Conservation (phyloP, 768 basidiomycete genomes). For the Melanogaster broomeanus region DNA sequence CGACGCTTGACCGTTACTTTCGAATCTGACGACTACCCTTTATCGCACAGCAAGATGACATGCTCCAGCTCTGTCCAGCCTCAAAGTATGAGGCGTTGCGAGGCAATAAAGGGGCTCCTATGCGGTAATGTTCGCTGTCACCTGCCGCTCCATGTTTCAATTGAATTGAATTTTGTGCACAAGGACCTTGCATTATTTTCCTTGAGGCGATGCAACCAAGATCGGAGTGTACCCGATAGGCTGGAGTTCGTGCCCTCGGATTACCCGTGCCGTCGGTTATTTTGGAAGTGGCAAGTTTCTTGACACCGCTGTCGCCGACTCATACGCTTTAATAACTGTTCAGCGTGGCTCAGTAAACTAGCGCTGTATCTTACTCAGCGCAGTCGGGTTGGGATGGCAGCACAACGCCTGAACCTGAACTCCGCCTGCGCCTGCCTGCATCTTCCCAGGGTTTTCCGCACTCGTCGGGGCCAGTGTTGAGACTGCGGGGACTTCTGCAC, state of each 20-base stretch:
- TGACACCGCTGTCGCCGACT: conserved; percentile 4
- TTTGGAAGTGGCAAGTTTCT: not conserved
- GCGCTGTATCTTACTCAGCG: conserved; percentile 3
- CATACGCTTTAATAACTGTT: not conserved
- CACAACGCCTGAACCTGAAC: not conserved
- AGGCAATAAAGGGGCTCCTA: not conserved
- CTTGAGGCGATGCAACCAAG: not conserved
- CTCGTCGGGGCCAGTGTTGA: conserved; percentile 9
- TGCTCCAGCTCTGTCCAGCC: not conserved
- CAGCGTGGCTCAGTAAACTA: not conserved
- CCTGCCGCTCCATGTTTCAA: too few species aligned
- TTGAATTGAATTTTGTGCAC: not conserved
- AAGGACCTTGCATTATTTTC: not conserved
- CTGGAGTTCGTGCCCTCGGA: not conserved
- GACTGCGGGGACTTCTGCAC: not conserved
- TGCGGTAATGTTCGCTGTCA: not conserved
- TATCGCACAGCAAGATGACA: too few species aligned
- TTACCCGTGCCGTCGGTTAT: conserved; percentile 9
- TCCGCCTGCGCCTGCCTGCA: conserved; percentile 1
- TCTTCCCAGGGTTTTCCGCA: conserved; percentile 14
- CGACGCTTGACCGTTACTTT: too few species aligned
- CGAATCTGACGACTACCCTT: too few species aligned
- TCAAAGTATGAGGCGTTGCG: not conserved
- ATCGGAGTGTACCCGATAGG: conserved; percentile 9
- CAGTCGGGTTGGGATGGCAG: not conserved